Base-by-base conservation (phyloP, 345 rosid species). In the Brassica incana region DNA sequence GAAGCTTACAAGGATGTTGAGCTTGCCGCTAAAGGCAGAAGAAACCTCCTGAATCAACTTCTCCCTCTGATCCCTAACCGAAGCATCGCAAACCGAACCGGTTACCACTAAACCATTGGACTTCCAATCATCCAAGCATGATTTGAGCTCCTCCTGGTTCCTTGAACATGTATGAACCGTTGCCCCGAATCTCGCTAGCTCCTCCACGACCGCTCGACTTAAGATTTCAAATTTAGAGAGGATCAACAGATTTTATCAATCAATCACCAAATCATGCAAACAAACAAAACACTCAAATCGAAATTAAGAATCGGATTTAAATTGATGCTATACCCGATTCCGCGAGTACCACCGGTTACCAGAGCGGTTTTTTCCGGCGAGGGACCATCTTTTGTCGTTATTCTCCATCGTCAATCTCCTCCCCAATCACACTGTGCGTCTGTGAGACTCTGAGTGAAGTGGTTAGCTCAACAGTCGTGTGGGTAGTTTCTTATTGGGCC, bases 341-440 rank as follows among this genome's bases (percentile, higher is more conserved):
- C 98, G 60, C 97, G 93, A 67, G 98, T 91, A 61, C 97, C 97
- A 23, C 98, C 98, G 67, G 97, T 90, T 71, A 91, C 93, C 3
- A 93, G 87, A 81, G 98, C 95, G 0, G 86, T 91, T 84, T 74
- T 74, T 80, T 6, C 95, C 95, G 9, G 82, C 79, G 72, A 88
- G 98, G 8, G 90, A 87, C 97, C 95, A 93, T 69, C 91, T 79
- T 33, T 71, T 59, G 59, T 69, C 36, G 5, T 33, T 20, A 29
- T 8, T 15, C 58, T 67, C 77, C 85, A 71, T 81, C 61, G 65
- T 59, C 56, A 68, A 38, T 59, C 90, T 67, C 80, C 61, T 84
- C 74, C 81, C 68, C 76, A 8, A 36, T 56, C 23, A 14, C 71
- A 35, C 59, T 1, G 27, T 43, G 45, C 3, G 56, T 12, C 9